Base-by-base conservation (phyloP, 2,329 filamentous ascomycete species). In the Phyllosticta citribraziliensis region DNA sequence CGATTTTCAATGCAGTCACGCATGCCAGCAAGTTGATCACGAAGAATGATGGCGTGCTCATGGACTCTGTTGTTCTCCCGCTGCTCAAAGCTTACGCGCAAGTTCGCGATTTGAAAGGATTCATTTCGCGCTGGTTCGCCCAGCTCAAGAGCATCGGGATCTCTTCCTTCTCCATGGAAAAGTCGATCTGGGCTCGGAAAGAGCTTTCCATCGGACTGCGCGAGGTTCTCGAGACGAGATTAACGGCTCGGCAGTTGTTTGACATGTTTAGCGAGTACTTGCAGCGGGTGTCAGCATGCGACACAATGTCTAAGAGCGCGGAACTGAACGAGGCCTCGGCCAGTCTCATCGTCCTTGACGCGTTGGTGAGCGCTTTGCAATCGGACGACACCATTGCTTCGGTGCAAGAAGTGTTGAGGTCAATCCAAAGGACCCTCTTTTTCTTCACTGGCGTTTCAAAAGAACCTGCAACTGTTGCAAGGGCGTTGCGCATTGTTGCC, bases 21-120 rank as follows among this genome's bases (percentile, higher is more conserved):
- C 19, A 25, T 11, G 25, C 55, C 8, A 52, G 54, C 12, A 52
- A 30, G n/a, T 25, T 50, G n/a, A 50, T 22, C 8, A 33, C 51
- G 30, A 58, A 40, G 40, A 25, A 35, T 11, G 47, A 47, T 33
- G 56, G 65, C 12, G 24, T 10, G 8, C 64, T 11, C 17, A 64
- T 25, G 10, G 19, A 4, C 20, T 63, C 60, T n/a, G 64, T 74
- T 8, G 59, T 74, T 22, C 60, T 70, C 19, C 72, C 73, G 1
- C 60, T 74, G 22, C 67, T 74, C 63, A 67, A 66, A 25, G 69
- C 72, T 1, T 75, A 70, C 57, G 67, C 71, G 10, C 66, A 68
- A 10, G 73, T 70, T 55, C 65, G 73, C 11, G 69, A 73, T 56
- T 60, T 75, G 5, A 58, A 70, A 6, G 71, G 71, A 8, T 74